Base-by-base conservation (phyloP, 352 stramenopile species). In the Pythium insidiosum region DNA sequence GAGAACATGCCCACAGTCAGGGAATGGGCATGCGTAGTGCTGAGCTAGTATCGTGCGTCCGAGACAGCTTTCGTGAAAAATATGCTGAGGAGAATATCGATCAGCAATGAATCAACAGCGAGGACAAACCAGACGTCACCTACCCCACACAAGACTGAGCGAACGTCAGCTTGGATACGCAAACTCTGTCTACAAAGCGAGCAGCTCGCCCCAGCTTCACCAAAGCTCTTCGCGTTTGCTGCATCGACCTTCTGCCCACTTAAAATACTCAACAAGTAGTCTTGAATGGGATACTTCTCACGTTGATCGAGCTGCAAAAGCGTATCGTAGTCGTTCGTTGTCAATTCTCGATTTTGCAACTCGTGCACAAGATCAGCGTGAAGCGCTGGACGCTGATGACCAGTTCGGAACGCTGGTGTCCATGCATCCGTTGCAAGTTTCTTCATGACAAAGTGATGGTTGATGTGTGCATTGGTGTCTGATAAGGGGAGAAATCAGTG, bases 321-420 rank as follows among this genome's bases (percentile, higher is more conserved):
- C 5, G 88, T 35, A 35, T 89, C 78, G 41, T 91, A 93, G 49
- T 93, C 80, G 31, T 85, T 86, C n/a, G 73, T 88, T 23, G 78
- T 86, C 6, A 93, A 58, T 28, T 93, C 80, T 50, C 80, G 63
- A 25, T 53, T 72, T 47, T 92, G 65, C 0, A 92, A 56, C 6
- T 87, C 76, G 23, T 62, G 52, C 11, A 88, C 68, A 6, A 83
- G 10, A 29, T 83, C 66, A 13, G 56, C 47, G 5, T 35, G 59
- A 18, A 81, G 55, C 21, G 53, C 25, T 15, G 30, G 16, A 11
- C 26, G 49, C 13, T 44, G 53, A 19, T 71, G 44, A 19, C 23
- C 59, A 28, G 61, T 51, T 26, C 76, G 58, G 4, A 73, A 26
- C 1, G 70, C 75, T 26, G 80, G 80, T 15, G 59, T 31, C 77